Evolutionary conservation across 108 stramenopile species (phyloP), one percentile per base, ranked within the genome.

Genomic region (Cyclotella baltica): DNA sequence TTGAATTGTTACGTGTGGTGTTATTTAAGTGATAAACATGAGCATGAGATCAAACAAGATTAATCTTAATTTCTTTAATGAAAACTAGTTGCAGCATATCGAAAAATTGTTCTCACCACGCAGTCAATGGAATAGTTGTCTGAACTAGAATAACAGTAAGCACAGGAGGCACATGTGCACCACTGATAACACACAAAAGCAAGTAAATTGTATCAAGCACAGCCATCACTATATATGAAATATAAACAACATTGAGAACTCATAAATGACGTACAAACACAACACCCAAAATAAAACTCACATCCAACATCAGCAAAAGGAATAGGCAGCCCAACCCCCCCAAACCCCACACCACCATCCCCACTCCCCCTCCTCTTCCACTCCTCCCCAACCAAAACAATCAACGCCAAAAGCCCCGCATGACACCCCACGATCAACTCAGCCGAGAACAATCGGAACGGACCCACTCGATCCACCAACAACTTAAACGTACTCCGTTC

Each of bases 111-210:
- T 50, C 80, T 81, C 51, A 81, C 80, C 89, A 81, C 20, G 88
- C 87, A 34, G 92, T 92, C 68, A 92, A 59, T 11, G 94, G 94
- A 31, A 93, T 73, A 0, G 88, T 88, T 3, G 89, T 83, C 70
- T 95, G 94, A 4, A 92, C 89, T 18, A 95, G 80, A 68, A 95
- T 90, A 3, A 93, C 94, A 1, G 91, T 95, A 43, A 91, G 63
- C n/a, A 91, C 90, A 3, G 94, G 94, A 28, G 92, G 78, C 3
- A 95, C 92, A 75, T 93, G 90, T 16, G 80, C 79, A 5, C 94
- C 94, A 43, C 88, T 88, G 20, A 93, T 79, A 40, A 92, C 87
- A 11, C 90, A 87, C 38, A 95, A 70, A 10, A 93, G 67, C 53
- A 95, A 73, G 58, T 90, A 87, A 6, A 91, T 74, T 16, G 92